phyloP scores from a whole-genome alignment of 2,329 filamentous ascomycete species.

The Aspergillus amoenus region DNA sequence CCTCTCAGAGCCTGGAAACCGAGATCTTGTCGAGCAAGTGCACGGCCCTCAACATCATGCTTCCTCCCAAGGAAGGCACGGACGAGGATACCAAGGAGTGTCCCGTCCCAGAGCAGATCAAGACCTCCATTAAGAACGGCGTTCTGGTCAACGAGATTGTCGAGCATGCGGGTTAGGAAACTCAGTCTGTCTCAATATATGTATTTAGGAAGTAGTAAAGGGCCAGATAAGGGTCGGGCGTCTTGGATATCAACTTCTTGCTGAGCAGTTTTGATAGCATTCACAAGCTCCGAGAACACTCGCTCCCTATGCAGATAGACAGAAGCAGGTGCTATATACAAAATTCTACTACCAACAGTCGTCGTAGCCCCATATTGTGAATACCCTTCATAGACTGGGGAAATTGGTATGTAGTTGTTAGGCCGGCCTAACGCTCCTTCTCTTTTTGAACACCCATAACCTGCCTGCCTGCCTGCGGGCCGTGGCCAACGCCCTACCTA shows the following conservation, averaged over 20 bases:
- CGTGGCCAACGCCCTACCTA: too few species aligned
- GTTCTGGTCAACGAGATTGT: constrained; percentile 90
- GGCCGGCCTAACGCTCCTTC: too few species aligned
- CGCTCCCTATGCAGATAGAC: not conserved
- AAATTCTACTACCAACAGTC: not conserved
- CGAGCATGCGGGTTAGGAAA: constrained; percentile 75
- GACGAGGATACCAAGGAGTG: constrained; percentile 84
- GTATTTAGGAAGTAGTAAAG: not conserved
- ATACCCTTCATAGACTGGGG: not conserved
- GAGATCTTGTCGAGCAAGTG: constrained; percentile 91
- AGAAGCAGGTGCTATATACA: not conserved
- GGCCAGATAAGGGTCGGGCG: not conserved
- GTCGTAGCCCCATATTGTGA: not conserved
- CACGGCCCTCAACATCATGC: constrained; percentile 80
- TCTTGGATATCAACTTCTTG: not conserved
- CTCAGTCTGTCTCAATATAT: not conserved
- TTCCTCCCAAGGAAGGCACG: constrained; percentile 64
- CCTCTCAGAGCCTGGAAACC: constrained; percentile 72
- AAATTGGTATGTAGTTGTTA: not conserved
- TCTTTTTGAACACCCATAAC: too few species aligned
- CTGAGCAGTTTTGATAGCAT: not conserved
- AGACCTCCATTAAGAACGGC: constrained; percentile 74
- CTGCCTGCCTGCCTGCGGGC: too few species aligned
- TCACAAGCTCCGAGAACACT: not conserved
- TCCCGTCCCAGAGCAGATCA: constrained; percentile 85